Conservation (phyloP, 1,284 basidiomycete species). For the Sanghuangporus baumii region DNA sequence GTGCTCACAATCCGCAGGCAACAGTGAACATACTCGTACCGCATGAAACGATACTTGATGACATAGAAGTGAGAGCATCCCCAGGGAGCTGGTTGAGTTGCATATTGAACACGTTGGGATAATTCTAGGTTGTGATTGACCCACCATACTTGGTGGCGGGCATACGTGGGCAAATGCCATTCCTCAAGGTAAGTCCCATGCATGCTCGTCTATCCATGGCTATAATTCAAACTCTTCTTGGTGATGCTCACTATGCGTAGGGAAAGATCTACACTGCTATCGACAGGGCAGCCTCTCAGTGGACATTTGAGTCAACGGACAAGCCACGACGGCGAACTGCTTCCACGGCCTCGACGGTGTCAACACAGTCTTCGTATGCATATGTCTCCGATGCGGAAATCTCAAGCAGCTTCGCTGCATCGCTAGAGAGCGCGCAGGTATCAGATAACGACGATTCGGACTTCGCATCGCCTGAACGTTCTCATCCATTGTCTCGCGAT, state of each 20-base stretch:
- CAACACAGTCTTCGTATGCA: constrained; percentile 72
- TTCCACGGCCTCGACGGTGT: constrained; percentile 66
- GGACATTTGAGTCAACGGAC: constrained; percentile 70
- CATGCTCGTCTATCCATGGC: not conserved
- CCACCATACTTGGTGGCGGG: constrained; percentile 64
- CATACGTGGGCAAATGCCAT: constrained; percentile 57
- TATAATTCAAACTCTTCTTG: constrained; percentile 1
- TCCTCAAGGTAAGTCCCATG: constrained; percentile 53
- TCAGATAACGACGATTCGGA: constrained; percentile 66
- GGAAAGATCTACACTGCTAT: constrained; percentile 65
- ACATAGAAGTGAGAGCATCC: constrained; percentile 51
- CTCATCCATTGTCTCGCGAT: constrained; percentile 9
- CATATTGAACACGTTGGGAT: not conserved
- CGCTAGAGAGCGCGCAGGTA: constrained; percentile 61
- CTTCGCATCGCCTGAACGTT: constrained; percentile 16
- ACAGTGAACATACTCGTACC: constrained; percentile 73
- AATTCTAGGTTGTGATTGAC: constrained; percentile 61
- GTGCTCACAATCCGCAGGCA: constrained; percentile 40
- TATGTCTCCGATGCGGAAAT: constrained; percentile 74
- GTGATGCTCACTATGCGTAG: constrained; percentile 29
- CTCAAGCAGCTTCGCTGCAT: constrained; percentile 74
- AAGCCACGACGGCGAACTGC: constrained; percentile 62
- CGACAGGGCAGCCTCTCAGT: constrained; percentile 55
- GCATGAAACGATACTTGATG: constrained; percentile 60
- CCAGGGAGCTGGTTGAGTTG: not conserved